These are phyloP conservation scores for Quercus lobata DNA, from an alignment of 331 rosid genomes.

Conservation along the genomic window DNA sequence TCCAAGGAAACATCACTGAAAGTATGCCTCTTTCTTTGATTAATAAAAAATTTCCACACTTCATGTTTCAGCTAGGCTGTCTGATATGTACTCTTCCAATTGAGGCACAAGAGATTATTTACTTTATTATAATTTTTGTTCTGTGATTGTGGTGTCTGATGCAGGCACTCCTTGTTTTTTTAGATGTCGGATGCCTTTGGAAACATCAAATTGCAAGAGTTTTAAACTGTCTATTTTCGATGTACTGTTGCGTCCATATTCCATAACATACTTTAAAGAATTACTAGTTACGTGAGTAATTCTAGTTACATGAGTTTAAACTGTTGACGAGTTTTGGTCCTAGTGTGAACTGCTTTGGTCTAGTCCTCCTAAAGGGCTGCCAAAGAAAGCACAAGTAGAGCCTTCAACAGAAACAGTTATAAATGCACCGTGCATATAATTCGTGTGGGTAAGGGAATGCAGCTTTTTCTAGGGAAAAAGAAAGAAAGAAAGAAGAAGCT, in stretches of 20 bases:
- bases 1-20: no score
- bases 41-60: neutral
- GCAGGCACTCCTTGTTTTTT: neutral
- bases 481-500: no score
- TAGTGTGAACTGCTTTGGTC: neutral
- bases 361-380: neutral
- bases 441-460: neutral
- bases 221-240: neutral
- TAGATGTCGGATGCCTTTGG: neutral
- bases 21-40: conserved; percentile 29
- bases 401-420: neutral
- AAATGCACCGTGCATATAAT: neutral
- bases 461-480: neutral
- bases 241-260: neutral
- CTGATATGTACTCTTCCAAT: neutral
- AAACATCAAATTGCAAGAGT: neutral
- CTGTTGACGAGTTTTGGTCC: neutral
- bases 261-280: neutral
- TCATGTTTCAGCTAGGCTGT: neutral
- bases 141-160: neutral
- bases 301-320: neutral
- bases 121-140: neutral
- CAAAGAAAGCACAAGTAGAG: neutral
- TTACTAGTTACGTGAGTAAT: neutral
- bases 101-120: neutral